These are phyloP conservation scores for Amanita inopinata DNA, from an alignment of 768 basidiomycete species.

Conservation along the genomic window DNA sequence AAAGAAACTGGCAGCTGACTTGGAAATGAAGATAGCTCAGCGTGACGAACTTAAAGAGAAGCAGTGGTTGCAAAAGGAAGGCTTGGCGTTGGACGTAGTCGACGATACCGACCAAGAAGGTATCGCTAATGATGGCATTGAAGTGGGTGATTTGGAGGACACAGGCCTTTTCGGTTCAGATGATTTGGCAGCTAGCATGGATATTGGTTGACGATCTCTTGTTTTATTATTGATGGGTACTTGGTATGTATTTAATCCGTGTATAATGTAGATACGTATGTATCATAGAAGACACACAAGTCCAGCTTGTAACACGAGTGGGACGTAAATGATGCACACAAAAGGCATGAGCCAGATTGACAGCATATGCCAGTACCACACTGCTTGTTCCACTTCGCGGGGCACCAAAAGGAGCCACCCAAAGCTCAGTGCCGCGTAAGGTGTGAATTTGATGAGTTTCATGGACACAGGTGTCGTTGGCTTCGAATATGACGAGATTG, in stretches of 20 bases:
- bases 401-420: conserved; percentile 47
- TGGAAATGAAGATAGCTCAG: conserved; percentile 77
- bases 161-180: conserved; percentile 42
- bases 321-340: conserved; percentile 68
- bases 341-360: conserved; percentile 81
- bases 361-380: conserved; percentile 75
- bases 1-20: conserved; percentile 77
- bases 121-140: conserved; percentile 23
- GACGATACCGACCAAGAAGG: conserved; percentile 29
- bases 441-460: conserved; percentile 21
- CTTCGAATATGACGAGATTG: conserved; percentile 25
- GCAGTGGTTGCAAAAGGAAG: conserved; percentile 63
- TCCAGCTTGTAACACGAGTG: conserved; percentile 63
- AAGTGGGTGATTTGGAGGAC: conserved; percentile 21
- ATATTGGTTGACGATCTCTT: conserved; percentile 20
- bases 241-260: neutral
- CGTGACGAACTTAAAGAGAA: conserved; percentile 74
- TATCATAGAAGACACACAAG: conserved; percentile 34
- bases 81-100: conserved; percentile 33
- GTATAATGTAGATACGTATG: neutral
- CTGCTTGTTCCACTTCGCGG: conserved; percentile 35
- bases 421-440: conserved; percentile 40
- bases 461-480: conserved; percentile 13
- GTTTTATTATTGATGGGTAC: neutral
- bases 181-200: conserved; percentile 26